Evolutionary conservation across 129 eudicot genomes (phyloP).

Genomic region (Helianthus tuberosus): DNA sequence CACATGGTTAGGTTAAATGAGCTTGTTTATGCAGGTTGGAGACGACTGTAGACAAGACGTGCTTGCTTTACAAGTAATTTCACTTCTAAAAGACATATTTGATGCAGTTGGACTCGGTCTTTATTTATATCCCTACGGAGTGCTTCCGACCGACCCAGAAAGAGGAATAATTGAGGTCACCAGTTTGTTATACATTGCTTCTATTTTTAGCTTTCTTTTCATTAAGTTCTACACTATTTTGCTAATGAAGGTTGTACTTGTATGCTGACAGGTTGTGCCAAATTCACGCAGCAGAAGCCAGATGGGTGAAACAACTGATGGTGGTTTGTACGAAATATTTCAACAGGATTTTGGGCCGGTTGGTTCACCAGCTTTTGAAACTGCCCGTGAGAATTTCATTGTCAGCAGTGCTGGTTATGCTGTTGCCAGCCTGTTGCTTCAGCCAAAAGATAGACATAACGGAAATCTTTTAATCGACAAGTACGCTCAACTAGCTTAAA

Average conservation of each 20-base stretch:
- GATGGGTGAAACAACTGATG: slow-evolving; percentile 99
- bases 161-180: slow-evolving; percentile 95
- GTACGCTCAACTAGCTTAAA: slow-evolving; percentile 36
- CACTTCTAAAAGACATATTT: slow-evolving; percentile 89
- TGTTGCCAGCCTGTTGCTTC: slow-evolving; percentile 97
- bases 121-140: slow-evolving; percentile 94
- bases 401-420: slow-evolving; percentile 98
- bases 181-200: slow-evolving; percentile 7
- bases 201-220: slow-evolving; percentile 1
- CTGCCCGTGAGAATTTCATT: slow-evolving; percentile 92
- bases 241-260: slow-evolving; percentile 9
- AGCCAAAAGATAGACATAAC: slow-evolving; percentile 96
- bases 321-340: slow-evolving; percentile 97
- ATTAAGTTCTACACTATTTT: slow-evolving; percentile 5
- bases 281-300: slow-evolving; percentile 97
- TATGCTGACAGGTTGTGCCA: slow-evolving; percentile 81
- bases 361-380: slow-evolving; percentile 87
- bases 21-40: slow-evolving; percentile 67
- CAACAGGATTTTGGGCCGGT: slow-evolving; percentile 97
- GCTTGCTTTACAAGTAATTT: slow-evolving; percentile 96
- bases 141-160: slow-evolving; percentile 96
- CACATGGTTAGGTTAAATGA: slow-evolving; percentile 12
- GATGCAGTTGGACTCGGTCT: slow-evolving; percentile 79
- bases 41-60: slow-evolving; percentile 99
- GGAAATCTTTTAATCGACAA: slow-evolving; percentile 96